phyloP scores from a whole-genome alignment of 2,329 filamentous ascomycete genomes.

The Pyrenophora teres region DNA sequence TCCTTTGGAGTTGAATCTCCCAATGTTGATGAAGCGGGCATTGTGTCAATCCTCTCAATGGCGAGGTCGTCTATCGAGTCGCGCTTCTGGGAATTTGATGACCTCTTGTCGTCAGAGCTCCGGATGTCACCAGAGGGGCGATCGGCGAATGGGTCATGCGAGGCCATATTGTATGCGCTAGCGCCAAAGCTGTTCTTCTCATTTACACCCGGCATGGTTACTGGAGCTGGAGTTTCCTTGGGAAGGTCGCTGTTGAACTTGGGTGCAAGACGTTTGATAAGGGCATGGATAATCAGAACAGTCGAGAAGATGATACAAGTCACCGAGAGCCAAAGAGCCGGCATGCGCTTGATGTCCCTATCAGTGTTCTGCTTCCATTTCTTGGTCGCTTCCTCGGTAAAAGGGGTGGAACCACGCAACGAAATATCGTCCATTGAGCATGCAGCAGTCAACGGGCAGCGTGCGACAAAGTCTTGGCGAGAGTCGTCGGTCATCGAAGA shows the following conservation, averaged over 20 bases:
- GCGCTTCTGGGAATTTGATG: conserved; percentile 15
- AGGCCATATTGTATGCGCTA: conserved; percentile 2
- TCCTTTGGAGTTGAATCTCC: conserved; percentile 25
- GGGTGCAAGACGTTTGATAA: conserved; percentile 30
- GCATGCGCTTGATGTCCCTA: conserved; percentile 33
- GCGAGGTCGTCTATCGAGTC: conserved; percentile 29
- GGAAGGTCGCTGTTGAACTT: conserved; percentile 8
- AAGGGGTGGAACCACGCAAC: conserved; percentile 42
- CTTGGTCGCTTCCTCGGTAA: conserved; percentile 22
- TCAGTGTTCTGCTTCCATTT: conserved; percentile 39
- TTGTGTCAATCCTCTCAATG: conserved; percentile 27
- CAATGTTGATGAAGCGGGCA: conserved; percentile 23
- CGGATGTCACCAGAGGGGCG: not conserved
- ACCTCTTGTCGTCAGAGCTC: no score
- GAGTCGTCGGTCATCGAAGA: conserved; percentile 43
- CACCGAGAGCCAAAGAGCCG: conserved; percentile 41
- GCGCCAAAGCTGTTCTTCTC: conserved; percentile 10
- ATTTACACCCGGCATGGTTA: not conserved
- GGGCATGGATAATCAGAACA: conserved; percentile 37
- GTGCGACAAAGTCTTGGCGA: conserved; percentile 9
- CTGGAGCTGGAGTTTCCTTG: not conserved
- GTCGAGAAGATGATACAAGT: conserved; percentile 37
- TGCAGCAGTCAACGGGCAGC: conserved; percentile 20
- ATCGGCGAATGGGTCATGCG: not conserved
- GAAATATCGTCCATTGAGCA: conserved; percentile 45